These are phyloP conservation scores for Coniosporium tulheliwenetii DNA, from an alignment of 2,329 filamentous ascomycete species.

Conservation along the genomic window DNA sequence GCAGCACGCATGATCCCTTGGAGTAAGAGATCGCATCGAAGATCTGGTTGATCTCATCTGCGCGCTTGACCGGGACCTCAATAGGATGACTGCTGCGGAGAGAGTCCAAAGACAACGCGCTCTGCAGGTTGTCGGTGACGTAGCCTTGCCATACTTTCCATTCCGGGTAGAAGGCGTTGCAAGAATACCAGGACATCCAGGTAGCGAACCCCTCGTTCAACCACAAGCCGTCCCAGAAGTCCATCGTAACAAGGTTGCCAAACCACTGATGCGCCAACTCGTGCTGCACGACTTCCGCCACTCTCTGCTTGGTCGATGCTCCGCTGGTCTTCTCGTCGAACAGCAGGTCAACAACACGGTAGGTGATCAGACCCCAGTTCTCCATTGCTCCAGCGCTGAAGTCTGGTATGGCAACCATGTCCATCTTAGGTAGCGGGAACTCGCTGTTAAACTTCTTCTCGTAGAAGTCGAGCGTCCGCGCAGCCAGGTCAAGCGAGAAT, in stretches of 20 bases:
- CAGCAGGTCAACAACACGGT: conserved; percentile 79
- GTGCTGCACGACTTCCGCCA: conserved; percentile 92
- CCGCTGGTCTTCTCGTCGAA: conserved; percentile 85
- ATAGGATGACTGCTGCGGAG: conserved; percentile 91
- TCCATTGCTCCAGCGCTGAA: conserved; percentile 96
- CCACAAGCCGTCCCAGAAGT: conserved; percentile 97
- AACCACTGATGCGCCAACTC: conserved; percentile 98
- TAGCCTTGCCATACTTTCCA: conserved; percentile 98
- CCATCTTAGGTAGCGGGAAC: conserved; percentile 86
- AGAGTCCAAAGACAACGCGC: conserved; percentile 75
- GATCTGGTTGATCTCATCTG: conserved; percentile 94
- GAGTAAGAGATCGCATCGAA: conserved; percentile 97
- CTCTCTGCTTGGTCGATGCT: conserved; percentile 77
- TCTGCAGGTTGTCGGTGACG: conserved; percentile 81
- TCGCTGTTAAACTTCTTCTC: conserved; percentile 83
- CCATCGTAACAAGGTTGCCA: conserved; percentile 93
- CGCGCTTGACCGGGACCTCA: conserved; percentile 87
- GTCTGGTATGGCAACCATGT: conserved; percentile 91
- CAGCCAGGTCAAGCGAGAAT: conserved; percentile 81
- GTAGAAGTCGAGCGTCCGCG: conserved; percentile 82
- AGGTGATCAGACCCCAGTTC: conserved; percentile 95
- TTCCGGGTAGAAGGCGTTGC: conserved; percentile 89
- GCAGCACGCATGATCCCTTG: conserved; percentile 87
- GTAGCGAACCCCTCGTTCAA: conserved; percentile 88
- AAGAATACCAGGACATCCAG: conserved; percentile 88